These are phyloP conservation scores for Aspergillus caelatus DNA, from an alignment of 2,329 filamentous ascomycete species.

Conservation along the genomic window DNA sequence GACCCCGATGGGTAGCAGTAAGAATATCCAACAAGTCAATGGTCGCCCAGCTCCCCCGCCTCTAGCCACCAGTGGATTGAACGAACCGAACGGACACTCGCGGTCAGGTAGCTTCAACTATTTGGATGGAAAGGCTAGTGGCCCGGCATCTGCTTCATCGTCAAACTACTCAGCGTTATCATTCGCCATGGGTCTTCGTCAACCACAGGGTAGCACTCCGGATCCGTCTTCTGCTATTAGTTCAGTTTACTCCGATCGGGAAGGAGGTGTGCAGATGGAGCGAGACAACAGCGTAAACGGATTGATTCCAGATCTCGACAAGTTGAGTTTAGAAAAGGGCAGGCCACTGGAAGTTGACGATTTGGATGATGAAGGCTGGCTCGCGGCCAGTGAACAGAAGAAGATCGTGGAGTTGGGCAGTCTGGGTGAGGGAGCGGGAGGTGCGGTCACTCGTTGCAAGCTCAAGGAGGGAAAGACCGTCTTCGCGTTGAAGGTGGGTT, in stretches of 20 bases:
- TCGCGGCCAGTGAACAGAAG: constrained; percentile 85
- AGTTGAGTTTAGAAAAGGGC: constrained; percentile 79
- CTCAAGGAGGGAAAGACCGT: constrained; percentile 90
- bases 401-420: constrained; percentile 86
- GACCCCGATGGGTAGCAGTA: constrained; percentile 79
- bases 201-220: constrained; percentile 66
- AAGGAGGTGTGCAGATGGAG: constrained; percentile 76
- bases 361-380: constrained; percentile 92
- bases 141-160: constrained; percentile 82
- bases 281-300: constrained; percentile 78
- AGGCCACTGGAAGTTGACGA: constrained; percentile 89
- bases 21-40: constrained; percentile 68
- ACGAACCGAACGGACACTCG: constrained; percentile 79
- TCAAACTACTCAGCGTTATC: constrained; percentile 83
- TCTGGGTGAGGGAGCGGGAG: constrained; percentile 91
- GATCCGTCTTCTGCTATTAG: constrained; percentile 89
- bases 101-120: constrained; percentile 82
- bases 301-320: constrained; percentile 75
- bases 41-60: constrained; percentile 60
- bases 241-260: constrained; percentile 79
- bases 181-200: constrained; percentile 71
- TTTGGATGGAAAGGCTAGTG: constrained; percentile 74
- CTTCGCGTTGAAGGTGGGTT: constrained; percentile 87
- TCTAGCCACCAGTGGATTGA: constrained; percentile 70
- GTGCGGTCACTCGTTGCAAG: constrained; percentile 88